phyloP scores from a whole-genome alignment of 768 basidiomycete species.

The Leccinum uliginosum region DNA sequence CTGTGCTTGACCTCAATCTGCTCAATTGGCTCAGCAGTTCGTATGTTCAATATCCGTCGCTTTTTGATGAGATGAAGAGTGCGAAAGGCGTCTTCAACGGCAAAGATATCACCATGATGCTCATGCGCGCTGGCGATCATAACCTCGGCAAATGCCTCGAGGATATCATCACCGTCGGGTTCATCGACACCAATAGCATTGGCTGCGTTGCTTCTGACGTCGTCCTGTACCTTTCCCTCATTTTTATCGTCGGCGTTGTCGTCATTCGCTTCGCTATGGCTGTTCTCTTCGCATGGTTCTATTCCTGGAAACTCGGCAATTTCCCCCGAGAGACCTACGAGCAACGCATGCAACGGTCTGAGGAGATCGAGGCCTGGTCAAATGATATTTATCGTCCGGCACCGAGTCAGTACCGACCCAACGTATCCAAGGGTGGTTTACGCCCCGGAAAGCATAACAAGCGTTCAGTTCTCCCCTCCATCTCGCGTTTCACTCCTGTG shows the following conservation, averaged over 20 bases:
- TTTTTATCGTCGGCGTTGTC: constrained; percentile 97
- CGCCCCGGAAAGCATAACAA: constrained; percentile 45
- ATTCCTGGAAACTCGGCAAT: constrained; percentile 90
- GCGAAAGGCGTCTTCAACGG: constrained; percentile 71
- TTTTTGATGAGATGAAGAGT: constrained; percentile 76
- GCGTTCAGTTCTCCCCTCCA: constrained; percentile 60
- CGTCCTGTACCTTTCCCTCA: constrained; percentile 90
- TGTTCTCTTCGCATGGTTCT: constrained; percentile 96
- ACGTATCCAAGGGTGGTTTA: constrained; percentile 71
- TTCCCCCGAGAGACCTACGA: constrained; percentile 92
- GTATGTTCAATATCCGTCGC: constrained; percentile 75
- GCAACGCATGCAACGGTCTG: constrained; percentile 82
- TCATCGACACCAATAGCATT: constrained; percentile 90
- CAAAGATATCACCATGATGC: constrained; percentile 83
- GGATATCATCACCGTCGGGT: constrained; percentile 85
- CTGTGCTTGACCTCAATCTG: constrained; percentile 84
- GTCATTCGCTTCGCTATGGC: constrained; percentile 95
- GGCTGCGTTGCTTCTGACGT: constrained; percentile 95
- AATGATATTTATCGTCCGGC: constrained; percentile 94
- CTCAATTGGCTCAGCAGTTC: constrained; percentile 79
- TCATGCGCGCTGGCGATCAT: constrained; percentile 68
- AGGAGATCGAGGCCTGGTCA: constrained; percentile 95
- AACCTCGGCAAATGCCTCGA: constrained; percentile 75
- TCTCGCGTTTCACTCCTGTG: constrained; percentile 71
- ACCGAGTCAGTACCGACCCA: constrained; percentile 86